Evolutionary conservation across 345 rosid species (phyloP), one percentile per base, ranked within the genome.

Genomic region (Eucalyptus lansdowneana): DNA sequence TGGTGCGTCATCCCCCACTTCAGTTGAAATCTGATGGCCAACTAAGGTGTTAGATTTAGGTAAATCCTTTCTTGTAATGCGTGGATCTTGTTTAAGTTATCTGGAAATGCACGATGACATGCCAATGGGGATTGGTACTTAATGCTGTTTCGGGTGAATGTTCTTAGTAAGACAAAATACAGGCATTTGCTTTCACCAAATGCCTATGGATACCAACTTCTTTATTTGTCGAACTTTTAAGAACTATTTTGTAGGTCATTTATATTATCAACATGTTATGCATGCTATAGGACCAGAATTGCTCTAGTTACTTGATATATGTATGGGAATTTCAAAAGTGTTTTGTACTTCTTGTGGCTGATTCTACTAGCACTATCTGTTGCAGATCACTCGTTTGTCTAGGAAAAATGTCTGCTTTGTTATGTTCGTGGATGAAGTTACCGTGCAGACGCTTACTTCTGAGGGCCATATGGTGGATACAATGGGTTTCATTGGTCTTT

Each of bases 341-440:
- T 10, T 87, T 65, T 44, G 53, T 58, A 49, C 37, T 67, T 67
- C 83, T 88, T 3, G 21, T 29, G 80, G 49, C 49, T 42, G 58
- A 72, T 85, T 21, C 47, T 83, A 9, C 44, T 44, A 21, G 89
- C 89, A 69, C 47, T 86, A 50, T 91, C 54, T 87, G 87, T 90
- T 91, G 90, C 94, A 98, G 99, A 96, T 97, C 92, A 95, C 97
- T 87, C 97, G 96, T 50, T 87, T 92, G 80, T 98, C 99, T 69
- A 96, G 95, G 94, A 96, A 98, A 95, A 96, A 98, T 92, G 99
- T 96, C 86, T 98, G 99, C 95, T 98, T 98, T 93, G 97, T 98
- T 88, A 94, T 98, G 97, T 98, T 98, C 65, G 92, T 96, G 95
- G 99, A 98, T 91, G 98, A 96, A 89, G 89, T 92, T 88, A 97